Base-by-base conservation (phyloP, 2,329 filamentous ascomycete species). In the Aureobasidium sp. region DNA sequence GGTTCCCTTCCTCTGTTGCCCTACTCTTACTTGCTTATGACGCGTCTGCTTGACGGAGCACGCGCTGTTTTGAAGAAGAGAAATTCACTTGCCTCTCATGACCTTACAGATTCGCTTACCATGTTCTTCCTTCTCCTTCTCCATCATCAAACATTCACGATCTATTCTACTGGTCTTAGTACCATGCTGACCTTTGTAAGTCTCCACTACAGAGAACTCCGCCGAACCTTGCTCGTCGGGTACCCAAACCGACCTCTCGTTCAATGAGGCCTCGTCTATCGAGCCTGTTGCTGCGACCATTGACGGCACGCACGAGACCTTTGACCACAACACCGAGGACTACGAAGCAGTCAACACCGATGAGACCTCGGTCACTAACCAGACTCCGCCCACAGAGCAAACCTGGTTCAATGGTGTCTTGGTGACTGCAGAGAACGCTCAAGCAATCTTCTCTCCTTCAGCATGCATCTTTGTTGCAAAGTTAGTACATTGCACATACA, bases 391-490 rank as follows among this genome's bases (percentile, higher is more conserved):
- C 11, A 37, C 16, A 8, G 30, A 49, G 47, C 50, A 30, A 25
- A 11, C 25, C 41, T 47, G n/a, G 27, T 32, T 27, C 30, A 30
- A 32, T 2, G 59, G 49, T 16, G n/a, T 25, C 49, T 25, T 39
- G 30, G 27, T 61, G 5, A 63, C 59, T 36, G 44, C 48, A 5
- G 61, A 66, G 8, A 71, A 84, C 66, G 79, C 81, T 3, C 82
- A 85, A 67, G 72, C 73, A 0, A 72, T 79, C 39, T 83, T 82
- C 59, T 79, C 82, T 0, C 76, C 82, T 0, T 78, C 77, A 8
- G 81, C 81, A 42, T 87, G 85, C 67, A 77, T 87, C 39, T 87
- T 87, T 66, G 83, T 86, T 41, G 85, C 85, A 36, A 87, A 87
- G 85, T 87, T 77, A 76, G 82, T 76, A 8, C 41, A 37, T 53